phyloP scores from a whole-genome alignment of 768 basidiomycete genomes.

The Neoboletus brunneissimus region DNA sequence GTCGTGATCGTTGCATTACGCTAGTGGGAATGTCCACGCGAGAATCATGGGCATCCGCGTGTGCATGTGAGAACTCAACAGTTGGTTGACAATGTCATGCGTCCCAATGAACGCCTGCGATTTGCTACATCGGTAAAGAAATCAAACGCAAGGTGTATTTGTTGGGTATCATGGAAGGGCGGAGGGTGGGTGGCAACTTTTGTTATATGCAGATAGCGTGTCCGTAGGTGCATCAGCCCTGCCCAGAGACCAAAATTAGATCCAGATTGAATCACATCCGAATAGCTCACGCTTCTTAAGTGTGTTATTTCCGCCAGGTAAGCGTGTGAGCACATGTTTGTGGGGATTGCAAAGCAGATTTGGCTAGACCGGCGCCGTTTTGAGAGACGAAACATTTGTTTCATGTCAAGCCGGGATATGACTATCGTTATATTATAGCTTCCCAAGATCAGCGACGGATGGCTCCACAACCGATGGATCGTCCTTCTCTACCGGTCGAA shows the following conservation, averaged over 20 bases:
- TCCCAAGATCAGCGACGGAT: not conserved
- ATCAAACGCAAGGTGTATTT: not conserved
- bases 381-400: slow-evolving; percentile 20
- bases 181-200: not conserved
- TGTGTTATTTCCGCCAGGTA: slow-evolving; percentile 10
- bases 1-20: slow-evolving; percentile 10
- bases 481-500: not conserved
- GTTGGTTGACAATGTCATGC: slow-evolving; percentile 1
- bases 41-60: slow-evolving; percentile 8
- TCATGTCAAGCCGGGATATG: slow-evolving; percentile 5
- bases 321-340: slow-evolving; percentile 1
- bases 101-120: not conserved
- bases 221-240: not conserved
- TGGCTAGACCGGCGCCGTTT: not conserved
- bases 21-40: slow-evolving; percentile 16
- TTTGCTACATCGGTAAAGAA: not conserved
- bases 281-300: slow-evolving; percentile 1
- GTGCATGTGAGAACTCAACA: slow-evolving; percentile 4
- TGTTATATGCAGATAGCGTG: not conserved
- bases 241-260: not conserved
- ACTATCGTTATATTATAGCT: not conserved
- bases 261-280: not conserved
- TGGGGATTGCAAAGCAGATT: not conserved
- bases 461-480: not conserved
- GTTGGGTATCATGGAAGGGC: not conserved